Evolutionary conservation across 495 filamentous ascomycete genomes (phyloP).

Genomic region (Haplographium delicatum): DNA sequence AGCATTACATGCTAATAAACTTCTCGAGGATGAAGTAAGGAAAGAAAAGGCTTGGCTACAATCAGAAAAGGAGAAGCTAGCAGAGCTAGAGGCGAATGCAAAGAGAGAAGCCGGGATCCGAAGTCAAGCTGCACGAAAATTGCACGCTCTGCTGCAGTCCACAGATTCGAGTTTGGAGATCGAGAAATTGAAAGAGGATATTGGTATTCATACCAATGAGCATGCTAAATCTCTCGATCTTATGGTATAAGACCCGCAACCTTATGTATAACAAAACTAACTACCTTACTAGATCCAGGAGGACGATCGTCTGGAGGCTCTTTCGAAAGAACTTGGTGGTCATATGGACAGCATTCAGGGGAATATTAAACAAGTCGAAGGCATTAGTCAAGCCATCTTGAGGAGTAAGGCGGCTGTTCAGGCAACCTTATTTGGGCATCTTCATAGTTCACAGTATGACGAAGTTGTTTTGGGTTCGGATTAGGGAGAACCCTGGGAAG

Average conservation of each 20-base stretch:
- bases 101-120: slow-evolving; percentile 41
- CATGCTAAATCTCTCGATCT: slow-evolving; percentile 8
- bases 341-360: slow-evolving; percentile 54
- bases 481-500: too few relatives aligned
- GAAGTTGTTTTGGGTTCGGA: slow-evolving; percentile 20
- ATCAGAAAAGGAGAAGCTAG: slow-evolving; percentile 42
- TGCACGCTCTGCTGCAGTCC: slow-evolving; percentile 17
- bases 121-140: slow-evolving; percentile 41
- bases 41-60: slow-evolving; percentile 48
- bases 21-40: slow-evolving; percentile 49
- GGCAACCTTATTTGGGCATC: slow-evolving; percentile 19
- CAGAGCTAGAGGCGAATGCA: slow-evolving; percentile 50
- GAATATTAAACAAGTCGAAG: slow-evolving; percentile 47
- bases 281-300: slow-evolving; percentile 1
- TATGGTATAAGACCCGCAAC: slow-evolving; percentile 9
- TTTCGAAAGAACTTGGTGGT: slow-evolving; percentile 43
- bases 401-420: slow-evolving; percentile 45
- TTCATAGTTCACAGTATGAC: slow-evolving; percentile 19
- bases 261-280: slow-evolving; percentile 29
- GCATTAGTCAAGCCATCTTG: slow-evolving; percentile 46
- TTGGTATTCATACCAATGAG: slow-evolving; percentile 27
- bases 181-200: slow-evolving; percentile 23
- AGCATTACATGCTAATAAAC: slow-evolving; percentile 45
- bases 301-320: slow-evolving; percentile 29
- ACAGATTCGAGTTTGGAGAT: slow-evolving; percentile 19